Conservation (phyloP, 192 early-diverging fungal genomes). For the Rhizophagus sp. region DNA sequence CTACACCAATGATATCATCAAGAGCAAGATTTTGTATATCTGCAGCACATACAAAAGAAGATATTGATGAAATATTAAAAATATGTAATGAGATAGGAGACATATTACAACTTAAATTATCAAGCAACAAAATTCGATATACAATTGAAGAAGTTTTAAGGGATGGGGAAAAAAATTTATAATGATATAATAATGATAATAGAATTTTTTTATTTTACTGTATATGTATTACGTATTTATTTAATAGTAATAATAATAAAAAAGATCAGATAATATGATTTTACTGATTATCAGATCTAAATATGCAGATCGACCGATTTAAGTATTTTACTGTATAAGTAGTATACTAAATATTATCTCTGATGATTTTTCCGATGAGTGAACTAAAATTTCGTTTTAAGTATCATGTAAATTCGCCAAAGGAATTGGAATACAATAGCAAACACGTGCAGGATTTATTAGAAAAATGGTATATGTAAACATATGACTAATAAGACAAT, state of each 20-base stretch:
- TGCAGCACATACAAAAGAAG: conserved; percentile 92
- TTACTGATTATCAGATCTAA: no score
- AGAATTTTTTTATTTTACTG: no score
- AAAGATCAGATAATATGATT: no score
- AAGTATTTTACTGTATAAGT: no score
- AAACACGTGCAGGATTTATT: not conserved
- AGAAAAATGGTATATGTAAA: not conserved
- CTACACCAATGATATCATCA: conserved; percentile 94
- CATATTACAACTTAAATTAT: conserved; percentile 63
- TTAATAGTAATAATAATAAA: no score
- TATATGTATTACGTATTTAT: no score
- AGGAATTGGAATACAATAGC: not conserved
- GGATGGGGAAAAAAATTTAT: conserved; percentile 7
- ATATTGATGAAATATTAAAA: conserved; percentile 77
- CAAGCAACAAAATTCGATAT: not conserved
- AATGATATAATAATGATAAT: not conserved
- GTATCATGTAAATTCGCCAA: not conserved
- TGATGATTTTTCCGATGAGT: no score
- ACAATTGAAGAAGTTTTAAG: conserved; percentile 26
- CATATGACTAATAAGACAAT: no score
- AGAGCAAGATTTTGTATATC: conserved; percentile 94
- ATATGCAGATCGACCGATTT: no score
- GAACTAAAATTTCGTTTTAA: not conserved
- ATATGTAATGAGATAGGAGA: conserved; percentile 76
- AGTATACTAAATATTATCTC: no score